Evolutionary conservation across 2,329 filamentous ascomycete genomes (phyloP).

Genomic region (Cladosporium austrohemisphaericum): DNA sequence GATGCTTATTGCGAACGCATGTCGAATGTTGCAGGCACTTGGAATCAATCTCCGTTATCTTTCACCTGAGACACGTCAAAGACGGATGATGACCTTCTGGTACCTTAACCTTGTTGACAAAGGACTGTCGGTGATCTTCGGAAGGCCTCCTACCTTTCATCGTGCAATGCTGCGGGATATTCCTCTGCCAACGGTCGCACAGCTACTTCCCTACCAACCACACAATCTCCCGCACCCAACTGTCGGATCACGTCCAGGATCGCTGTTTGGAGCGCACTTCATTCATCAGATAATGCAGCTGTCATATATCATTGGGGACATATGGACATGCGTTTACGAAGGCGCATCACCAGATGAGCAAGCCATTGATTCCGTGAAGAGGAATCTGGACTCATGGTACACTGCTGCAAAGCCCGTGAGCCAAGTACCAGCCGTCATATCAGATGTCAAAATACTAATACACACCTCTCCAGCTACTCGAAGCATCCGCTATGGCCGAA

Average conservation of each 20-base stretch:
- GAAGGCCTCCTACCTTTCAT: slow-evolving; percentile 23
- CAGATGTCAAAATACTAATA: background rate
- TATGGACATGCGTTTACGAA: slow-evolving; percentile 20
- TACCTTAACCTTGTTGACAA: slow-evolving; percentile 25
- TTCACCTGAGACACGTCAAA: slow-evolving; percentile 17
- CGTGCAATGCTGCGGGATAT: slow-evolving; percentile 19
- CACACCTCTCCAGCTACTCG: slow-evolving; percentile 16
- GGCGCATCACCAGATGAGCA: background rate
- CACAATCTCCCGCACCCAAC: background rate
- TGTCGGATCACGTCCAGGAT: slow-evolving; percentile 2
- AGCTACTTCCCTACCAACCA: slow-evolving; percentile 19
- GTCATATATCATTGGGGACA: slow-evolving; percentile 18
- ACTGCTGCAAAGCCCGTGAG: slow-evolving; percentile 5
- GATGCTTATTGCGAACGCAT: slow-evolving; percentile 24
- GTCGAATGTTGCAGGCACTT: slow-evolving; percentile 24
- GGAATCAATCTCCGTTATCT: slow-evolving; percentile 20
- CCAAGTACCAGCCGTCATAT: background rate
- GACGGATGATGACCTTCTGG: slow-evolving; percentile 25
- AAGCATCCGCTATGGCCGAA: slow-evolving; percentile 21
- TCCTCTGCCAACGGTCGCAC: slow-evolving; percentile 19
- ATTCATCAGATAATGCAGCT: slow-evolving; percentile 19
- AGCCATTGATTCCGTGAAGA: slow-evolving; percentile 1
- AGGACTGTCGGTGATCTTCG: slow-evolving; percentile 21
- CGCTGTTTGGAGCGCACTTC: slow-evolving; percentile 23
- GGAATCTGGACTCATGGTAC: slow-evolving; percentile 22